Percentiles rank a stretch among this genome's conserved stretches.
Conservation (phyloP, 2,329 filamentous ascomycete species). For the Tolypocladium capitatum region DNA sequence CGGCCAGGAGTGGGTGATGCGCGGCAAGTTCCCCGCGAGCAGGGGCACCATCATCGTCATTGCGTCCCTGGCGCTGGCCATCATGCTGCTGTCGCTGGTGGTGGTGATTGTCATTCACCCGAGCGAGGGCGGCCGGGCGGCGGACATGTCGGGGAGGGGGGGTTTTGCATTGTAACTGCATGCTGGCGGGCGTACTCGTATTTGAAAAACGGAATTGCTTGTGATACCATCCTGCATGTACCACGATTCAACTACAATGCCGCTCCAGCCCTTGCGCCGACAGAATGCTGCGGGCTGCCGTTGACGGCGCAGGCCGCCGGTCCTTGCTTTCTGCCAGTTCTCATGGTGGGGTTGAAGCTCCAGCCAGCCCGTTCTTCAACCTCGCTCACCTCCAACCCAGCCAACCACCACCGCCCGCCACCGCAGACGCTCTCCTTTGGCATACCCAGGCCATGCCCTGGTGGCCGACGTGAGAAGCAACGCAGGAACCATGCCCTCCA, state of each 20-base stretch:
- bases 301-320: too few species aligned
- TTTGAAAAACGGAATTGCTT: not conserved
- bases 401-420: too few species aligned
- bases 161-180: not conserved
- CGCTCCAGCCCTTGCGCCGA: too few species aligned
- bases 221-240: not conserved
- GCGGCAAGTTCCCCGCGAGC: constrained; percentile 68
- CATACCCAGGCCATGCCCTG: not conserved
- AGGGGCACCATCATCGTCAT: constrained; percentile 62
- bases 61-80: constrained; percentile 47
- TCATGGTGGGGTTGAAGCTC: not conserved
- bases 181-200: not conserved
- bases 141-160: not conserved
- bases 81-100: constrained; percentile 47
- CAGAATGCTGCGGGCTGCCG: too few species aligned
- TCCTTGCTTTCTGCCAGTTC: too few species aligned
- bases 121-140: constrained; percentile 1
- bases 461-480: not conserved
- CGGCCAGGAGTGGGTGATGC: constrained; percentile 65
- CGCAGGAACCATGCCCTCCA: constrained; percentile 18
- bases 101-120: constrained; percentile 45
- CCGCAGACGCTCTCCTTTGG: not conserved
- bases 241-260: too few species aligned
- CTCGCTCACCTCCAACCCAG: not conserved
- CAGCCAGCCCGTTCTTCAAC: not conserved